Evolutionary conservation across 352 stramenopile genomes (phyloP), one percentile per base, ranked within the genome.

Genomic region (Phytophthora hybrid): DNA sequence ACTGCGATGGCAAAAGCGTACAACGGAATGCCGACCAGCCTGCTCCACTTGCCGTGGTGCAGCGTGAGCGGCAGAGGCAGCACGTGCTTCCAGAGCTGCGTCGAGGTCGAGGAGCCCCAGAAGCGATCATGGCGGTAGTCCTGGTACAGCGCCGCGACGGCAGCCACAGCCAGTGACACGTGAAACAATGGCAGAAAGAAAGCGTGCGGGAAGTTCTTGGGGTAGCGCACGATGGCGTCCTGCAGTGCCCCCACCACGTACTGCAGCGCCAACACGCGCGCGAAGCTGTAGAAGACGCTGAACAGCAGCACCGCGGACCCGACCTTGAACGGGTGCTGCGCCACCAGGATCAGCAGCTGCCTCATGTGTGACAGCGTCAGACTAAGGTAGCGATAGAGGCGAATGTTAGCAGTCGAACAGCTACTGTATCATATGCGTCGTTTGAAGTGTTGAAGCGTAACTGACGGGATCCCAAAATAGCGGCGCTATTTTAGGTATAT

Each of bases 131-230:
- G 54, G 44, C 63, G 51, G 37, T 77, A 68, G 56, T 91, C 83
- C 29, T 90, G 78, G 31, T 86, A 83, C 59, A 91, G 69, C 0
- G 72, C 83, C 0, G 73, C 78, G 21, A 73, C 64, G 8, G 81
- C 84, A 16, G 74, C 82, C 2, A 68, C 53, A 7, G 69, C 75
- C 18, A 88, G 59, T 4, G 76, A 82, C 10, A 66, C 59, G 63
- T 89, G 87, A 59, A 88, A 88, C 23, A 93, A 51, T 64, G 83
- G 83, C n/a, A 90, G 37, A 65, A 89, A 85, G 41, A 93, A 78
- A 0, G 57, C 74, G 31, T 82, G 82, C 31, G 82, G 82, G 63
- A 92, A 90, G 58, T 85, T 90, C 62, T 77, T 83, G 13, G 81
- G 78, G 54, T 89, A 88, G 19, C 79, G 73, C 37, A 83, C 62